A percentile compares a stretch with the other conserved stretches of the same genome.
Conservation (phyloP, 2,329 filamentous ascomycete genomes). For the Phialophora chinensis region DNA sequence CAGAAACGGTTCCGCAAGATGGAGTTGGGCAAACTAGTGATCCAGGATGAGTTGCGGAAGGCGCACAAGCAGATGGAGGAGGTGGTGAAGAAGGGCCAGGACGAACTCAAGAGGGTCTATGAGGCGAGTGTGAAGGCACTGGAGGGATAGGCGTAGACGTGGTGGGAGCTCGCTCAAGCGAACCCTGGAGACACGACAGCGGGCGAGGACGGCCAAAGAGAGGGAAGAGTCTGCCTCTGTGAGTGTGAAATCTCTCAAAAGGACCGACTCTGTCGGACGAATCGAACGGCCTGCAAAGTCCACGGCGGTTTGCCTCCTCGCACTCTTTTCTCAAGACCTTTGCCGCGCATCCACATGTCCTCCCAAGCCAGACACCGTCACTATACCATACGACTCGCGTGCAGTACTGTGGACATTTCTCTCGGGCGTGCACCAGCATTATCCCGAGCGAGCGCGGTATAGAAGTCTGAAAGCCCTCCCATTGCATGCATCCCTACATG, state of each 20-base stretch:
- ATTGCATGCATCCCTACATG: neutral
- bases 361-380: neutral
- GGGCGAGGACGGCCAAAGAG: too few species aligned
- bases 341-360: neutral
- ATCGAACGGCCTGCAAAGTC: neutral
- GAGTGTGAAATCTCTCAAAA: neutral
- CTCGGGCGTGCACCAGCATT: neutral
- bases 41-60: conserved; percentile 54
- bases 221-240: neutral
- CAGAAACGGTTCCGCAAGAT: conserved; percentile 54
- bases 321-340: neutral
- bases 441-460: neutral
- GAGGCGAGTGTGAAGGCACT: conserved; percentile 46
- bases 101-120: conserved; percentile 54
- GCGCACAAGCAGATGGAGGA: conserved; percentile 57
- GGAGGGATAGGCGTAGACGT: conserved; percentile 18
- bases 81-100: conserved; percentile 53
- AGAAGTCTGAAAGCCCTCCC: neutral
- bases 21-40: conserved; percentile 51
- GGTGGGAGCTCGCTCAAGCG: neutral
- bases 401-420: neutral
- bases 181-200: neutral
- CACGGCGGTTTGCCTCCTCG: neutral
- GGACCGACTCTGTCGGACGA: neutral
- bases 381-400: neutral